Base-by-base conservation (phyloP, 2,329 filamentous ascomycete species). In the Ophiosphaerella herpotricha region DNA sequence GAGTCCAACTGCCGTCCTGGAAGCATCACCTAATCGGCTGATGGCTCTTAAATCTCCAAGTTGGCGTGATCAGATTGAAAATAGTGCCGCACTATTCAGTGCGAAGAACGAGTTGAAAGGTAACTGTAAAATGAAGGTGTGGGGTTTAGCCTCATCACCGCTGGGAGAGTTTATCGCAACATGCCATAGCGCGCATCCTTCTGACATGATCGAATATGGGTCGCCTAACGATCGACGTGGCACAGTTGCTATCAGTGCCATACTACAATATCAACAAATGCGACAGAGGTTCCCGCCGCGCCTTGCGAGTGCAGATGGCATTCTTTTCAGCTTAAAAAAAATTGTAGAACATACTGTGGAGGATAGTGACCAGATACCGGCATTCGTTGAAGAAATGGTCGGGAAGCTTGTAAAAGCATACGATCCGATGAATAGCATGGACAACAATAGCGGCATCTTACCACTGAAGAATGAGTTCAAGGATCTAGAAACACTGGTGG, bases 121-220 rank as follows among this genome's bases (percentile, higher is more conserved):
- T 5, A 69, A 80, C 43, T 75, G 77, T 7, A 67, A 75, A n/a
- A 74, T 78, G 6, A 79, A 79, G 52, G 74, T 78, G 7, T 85
- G 81, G 78, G 84, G 84, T 2, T 68, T 84, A 5, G 74, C 78
- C 9, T 46, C 59, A 2, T 78, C 77, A 13, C 78, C 80, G 14
- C 62, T 78, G 14, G 74, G 76, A 18, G 77, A 78, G 26, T 75
- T 77, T 21, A 64, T 78, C 12, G 82, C 80, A 5, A 74, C 75
- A 3, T 80, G 78, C 47, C 72, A 79, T 39, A 81, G 78, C 2
- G 58, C 82, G 24, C 81, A 86, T 61, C 82, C 83, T 0, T 80
- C 77, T 4, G 79, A 85, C 60, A 79, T 81, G 71, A 71, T 84
- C 12, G 80, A 85, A 52, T 85, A 85, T 60, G 75, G 76, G 1